Evolutionary conservation across 768 basidiomycete species (phyloP), one percentile per base, ranked within the genome.

Genomic region (Serendipita sp.): DNA sequence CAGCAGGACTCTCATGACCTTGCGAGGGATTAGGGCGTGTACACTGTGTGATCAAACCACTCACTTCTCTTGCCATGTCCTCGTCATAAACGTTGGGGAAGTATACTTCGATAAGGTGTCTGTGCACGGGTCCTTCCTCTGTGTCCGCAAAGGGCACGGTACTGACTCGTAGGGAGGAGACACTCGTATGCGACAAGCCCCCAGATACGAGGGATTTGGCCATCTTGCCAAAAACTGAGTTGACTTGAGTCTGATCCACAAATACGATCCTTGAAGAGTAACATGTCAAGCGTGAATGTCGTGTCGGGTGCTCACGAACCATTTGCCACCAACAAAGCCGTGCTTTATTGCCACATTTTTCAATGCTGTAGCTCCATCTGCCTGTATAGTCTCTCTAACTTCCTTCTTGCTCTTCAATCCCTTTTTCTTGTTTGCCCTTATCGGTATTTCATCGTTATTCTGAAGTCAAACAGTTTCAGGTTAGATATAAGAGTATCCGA

Each of bases 351-450:
- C 78, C 44, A 87, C 82, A 2, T 79, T 78, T 67, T 81, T 82
- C 15, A 88, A 74, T 66, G 80, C 80, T 34, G 79, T 76, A 2
- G 79, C 72, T 10, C 85, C 82, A 64, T 83, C 80, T 2, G 75
- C 72, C 74, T 88, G 87, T 3, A 75, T 76, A 74, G 83, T 75
- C 71, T 88, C 87, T 45, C 85, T 79, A 4, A 85, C 72, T 71
- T 88, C 85, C 70, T 87, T 88, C 72, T 88, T 89, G 68, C 85
- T 85, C 73, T 80, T 84, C 0, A 77, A 76, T 3, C 86, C 86
- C 23, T 83, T 82, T 71, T 86, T 88, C 73, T 87, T 88, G 69
- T 75, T 88, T 3, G 82, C 78, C 3, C 85, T 83, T 3, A 78
- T 64, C 3, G 87, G 87, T 36, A 88, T 88, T 2, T 73, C 71